Conservation (phyloP, 257 asterid genomes). For the Solanum virginianum region DNA sequence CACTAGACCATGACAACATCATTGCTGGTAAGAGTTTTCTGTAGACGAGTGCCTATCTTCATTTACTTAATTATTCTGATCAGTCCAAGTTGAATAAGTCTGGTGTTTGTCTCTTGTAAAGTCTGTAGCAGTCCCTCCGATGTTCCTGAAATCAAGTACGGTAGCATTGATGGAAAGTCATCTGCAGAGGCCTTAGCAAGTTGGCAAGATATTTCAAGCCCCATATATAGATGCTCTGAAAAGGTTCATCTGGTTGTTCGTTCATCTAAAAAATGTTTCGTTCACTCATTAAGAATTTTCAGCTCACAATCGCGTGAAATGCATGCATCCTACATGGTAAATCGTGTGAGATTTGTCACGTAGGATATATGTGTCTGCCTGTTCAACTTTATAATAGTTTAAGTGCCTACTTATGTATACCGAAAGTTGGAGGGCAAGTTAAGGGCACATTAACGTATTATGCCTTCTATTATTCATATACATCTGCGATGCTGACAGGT, state of each 20-base stretch:
- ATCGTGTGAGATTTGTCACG: no score
- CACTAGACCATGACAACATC: constrained; percentile 62
- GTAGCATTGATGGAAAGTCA: constrained; percentile 28
- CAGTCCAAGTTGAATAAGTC: not conserved
- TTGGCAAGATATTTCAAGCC: constrained; percentile 64
- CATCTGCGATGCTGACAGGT: constrained; percentile 29
- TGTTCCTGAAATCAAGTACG: constrained; percentile 74
- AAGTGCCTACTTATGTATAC: no score
- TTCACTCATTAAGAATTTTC: not conserved
- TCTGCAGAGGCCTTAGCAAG: constrained; percentile 43
- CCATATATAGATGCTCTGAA: constrained; percentile 50
- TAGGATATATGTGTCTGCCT: no score
- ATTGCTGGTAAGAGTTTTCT: constrained; percentile 46
- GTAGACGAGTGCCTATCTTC: not conserved
- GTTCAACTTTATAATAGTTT: no score
- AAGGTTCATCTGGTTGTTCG: constrained; percentile 18
- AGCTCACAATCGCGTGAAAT: not conserved
- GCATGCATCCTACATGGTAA: no score
- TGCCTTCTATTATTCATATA: not conserved
- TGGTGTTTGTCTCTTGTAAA: constrained; percentile 11
- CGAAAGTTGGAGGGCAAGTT: no score
- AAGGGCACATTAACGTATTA: no score
- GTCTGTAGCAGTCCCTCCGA: constrained; percentile 74
- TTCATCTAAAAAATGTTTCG: not conserved
- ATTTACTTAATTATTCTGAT: not conserved